Evolutionary conservation across 2,329 filamentous ascomycete species (phyloP).

Genomic region (Colletotrichum spaethianum): DNA sequence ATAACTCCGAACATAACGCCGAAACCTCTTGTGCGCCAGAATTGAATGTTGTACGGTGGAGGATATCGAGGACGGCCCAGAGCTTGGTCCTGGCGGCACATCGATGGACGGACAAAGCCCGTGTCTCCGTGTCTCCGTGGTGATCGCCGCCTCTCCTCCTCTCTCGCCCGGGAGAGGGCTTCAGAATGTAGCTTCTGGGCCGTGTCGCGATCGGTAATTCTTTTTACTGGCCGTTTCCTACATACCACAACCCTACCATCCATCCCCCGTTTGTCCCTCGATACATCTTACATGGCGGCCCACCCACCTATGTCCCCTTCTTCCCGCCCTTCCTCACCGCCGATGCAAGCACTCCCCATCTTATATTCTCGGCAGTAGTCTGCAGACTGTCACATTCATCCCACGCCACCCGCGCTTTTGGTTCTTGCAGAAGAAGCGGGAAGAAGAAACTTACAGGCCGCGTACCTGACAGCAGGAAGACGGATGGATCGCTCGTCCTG

Average conservation of each 20-base stretch:
- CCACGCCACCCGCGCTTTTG: constrained; percentile 3
- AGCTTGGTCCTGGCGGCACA: constrained; percentile 4
- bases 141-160: neutral
- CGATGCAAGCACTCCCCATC: neutral
- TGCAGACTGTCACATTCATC: constrained; percentile 27
- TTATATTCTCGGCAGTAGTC: constrained; percentile 11
- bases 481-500: neutral
- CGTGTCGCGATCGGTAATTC: constrained; percentile 6
- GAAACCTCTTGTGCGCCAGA: constrained; percentile 23
- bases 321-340: neutral
- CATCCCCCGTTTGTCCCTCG: neutral
- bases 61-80: constrained; percentile 19
- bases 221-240: neutral
- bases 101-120: neutral
- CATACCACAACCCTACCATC: neutral
- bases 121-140: neutral
- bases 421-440: neutral
- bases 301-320: neutral
- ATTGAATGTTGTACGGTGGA: constrained; percentile 11
- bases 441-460: neutral
- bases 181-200: neutral
- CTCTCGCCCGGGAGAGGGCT: neutral
- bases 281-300: neutral
- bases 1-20: neutral
- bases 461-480: constrained; percentile 17